Evolutionary conservation across 2,329 filamentous ascomycete species (phyloP), one percentile per base, ranked within the genome.

Genomic region (Aspergillus quadrilineatus): DNA sequence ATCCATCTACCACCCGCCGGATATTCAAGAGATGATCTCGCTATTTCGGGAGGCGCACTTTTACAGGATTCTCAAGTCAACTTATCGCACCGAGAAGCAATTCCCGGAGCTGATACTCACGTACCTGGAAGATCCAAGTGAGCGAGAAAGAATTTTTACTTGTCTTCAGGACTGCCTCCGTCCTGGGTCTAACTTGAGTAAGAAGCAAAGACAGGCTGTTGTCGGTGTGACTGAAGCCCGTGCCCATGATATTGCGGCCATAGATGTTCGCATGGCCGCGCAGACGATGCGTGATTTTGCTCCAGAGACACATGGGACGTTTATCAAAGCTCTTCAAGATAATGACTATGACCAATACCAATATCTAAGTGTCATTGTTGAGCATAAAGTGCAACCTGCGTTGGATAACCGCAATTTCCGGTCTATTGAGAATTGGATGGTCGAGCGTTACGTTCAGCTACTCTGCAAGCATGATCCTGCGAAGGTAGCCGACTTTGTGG

Each of bases 1-100:
- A 17, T 97, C 95, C 0, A 85, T 94, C 4, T 97, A 97, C 69
- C 92, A 94, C 54, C 94, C 95, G 14, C 86, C 93, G 3, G 89
- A 96, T 68, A 81, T 94, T 58, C 80, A 86, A 32, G 81, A 80
- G 8, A 78, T 97, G 65, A 88, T 97, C 58, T 86, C 90, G 0
- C 76, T 90, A 0, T 90, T 97, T 65, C 85, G 86, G 63, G 80
- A 86, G 60, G 93, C 94, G 1, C 84, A 86, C 0, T 99, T 97
- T 71, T 95, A 89, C 71, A 87, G 94, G 48, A 93, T 99, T 29
- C 75, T 99, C 53, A 99, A 99, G 75, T 87, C 90, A 12, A 88
- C 91, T 8, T 96, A 95, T 73, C 88, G 86, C 64, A 79, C 82
- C 4, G 90, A 96, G 63, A 88, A 86, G 64, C 87, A 93, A 67